phyloP scores from a whole-genome alignment of 148 eudicot species.

The Dianthus caryophyllus region DNA sequence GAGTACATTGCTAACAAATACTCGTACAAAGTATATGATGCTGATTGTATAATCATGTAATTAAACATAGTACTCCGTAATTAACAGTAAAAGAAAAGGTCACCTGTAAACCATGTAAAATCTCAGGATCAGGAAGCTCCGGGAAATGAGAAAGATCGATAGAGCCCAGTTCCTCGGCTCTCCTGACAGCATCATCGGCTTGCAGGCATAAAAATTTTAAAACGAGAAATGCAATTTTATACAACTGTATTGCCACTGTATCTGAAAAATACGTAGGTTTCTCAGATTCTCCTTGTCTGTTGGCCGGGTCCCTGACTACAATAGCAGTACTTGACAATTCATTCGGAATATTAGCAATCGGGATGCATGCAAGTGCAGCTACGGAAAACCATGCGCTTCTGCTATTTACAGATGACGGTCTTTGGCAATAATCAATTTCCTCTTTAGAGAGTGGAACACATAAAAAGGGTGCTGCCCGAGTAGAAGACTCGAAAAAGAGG shows the following conservation, averaged over 20 bases:
- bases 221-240: constrained; percentile 59
- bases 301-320: constrained; percentile 43
- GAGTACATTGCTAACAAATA: neutral
- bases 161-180: constrained; percentile 86
- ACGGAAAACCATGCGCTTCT: constrained; percentile 77
- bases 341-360: constrained; percentile 35
- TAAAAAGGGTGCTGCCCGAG: constrained; percentile 42
- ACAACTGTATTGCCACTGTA: constrained; percentile 58
- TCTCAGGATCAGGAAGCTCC: constrained; percentile 95
- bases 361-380: constrained; percentile 62
- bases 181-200: constrained; percentile 71
- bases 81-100: neutral
- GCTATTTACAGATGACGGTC: constrained; percentile 57
- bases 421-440: constrained; percentile 55
- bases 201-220: constrained; percentile 74
- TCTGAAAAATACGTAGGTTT: constrained; percentile 67
- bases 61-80: neutral
- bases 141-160: constrained; percentile 82
- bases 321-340: constrained; percentile 41
- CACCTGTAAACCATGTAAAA: constrained; percentile 96
- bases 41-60: neutral
- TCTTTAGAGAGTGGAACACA: constrained; percentile 69
- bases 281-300: constrained; percentile 24
- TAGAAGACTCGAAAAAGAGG: constrained; percentile 44
- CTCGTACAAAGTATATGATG: no score